A percentile compares a stretch with the other conserved stretches of the same genome.
phyloP scores from a whole-genome alignment of 2,329 filamentous ascomycete species.

The Microcyclospora tardicrescens region DNA sequence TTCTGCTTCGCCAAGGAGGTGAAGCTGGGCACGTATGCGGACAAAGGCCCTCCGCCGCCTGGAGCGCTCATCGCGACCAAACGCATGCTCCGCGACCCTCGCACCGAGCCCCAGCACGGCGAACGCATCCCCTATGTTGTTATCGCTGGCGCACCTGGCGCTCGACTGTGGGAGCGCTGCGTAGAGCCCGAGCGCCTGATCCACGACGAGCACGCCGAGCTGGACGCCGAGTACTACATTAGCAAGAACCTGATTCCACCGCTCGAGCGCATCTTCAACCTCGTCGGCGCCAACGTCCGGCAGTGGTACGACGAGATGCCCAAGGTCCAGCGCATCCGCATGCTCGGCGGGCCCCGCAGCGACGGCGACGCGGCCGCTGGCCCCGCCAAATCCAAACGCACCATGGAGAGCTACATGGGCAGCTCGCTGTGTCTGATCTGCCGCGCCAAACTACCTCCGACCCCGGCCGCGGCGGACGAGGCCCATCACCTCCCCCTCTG shows the following conservation, averaged over 20 bases:
- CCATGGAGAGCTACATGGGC: conserved; percentile 88
- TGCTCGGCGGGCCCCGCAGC: conserved; percentile 29
- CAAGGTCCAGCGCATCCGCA: conserved; percentile 65
- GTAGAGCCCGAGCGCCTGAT: conserved; percentile 77
- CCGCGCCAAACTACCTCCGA: conserved; percentile 41
- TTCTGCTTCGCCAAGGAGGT: conserved; percentile 95
- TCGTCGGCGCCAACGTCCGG: conserved; percentile 81
- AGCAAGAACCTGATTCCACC: conserved; percentile 90
- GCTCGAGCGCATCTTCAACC: conserved; percentile 88
- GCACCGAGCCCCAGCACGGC: conserved; percentile 84
- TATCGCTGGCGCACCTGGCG: conserved; percentile 72
- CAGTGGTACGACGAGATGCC: conserved; percentile 97
- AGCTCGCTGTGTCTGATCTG: conserved; percentile 70
- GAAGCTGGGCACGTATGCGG: conserved; percentile 74
- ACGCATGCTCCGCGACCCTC: conserved; percentile 73
- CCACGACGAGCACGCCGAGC: conserved; percentile 58
- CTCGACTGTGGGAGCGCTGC: conserved; percentile 76
- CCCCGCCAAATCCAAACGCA: conserved; percentile 38
- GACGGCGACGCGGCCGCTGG: conserved; percentile 10
- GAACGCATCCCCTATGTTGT: conserved; percentile 94
- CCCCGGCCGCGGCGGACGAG: conserved; percentile 10
- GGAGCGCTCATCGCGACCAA: conserved; percentile 80
- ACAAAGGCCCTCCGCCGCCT: conserved; percentile 65
- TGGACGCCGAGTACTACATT: conserved; percentile 96
- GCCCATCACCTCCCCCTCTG: conserved; percentile 40